A percentile compares a stretch with the other conserved stretches of the same genome.
Evolutionary conservation across 306 rosid genomes (phyloP).

Genomic region (Pterocarpus macrocarpus): DNA sequence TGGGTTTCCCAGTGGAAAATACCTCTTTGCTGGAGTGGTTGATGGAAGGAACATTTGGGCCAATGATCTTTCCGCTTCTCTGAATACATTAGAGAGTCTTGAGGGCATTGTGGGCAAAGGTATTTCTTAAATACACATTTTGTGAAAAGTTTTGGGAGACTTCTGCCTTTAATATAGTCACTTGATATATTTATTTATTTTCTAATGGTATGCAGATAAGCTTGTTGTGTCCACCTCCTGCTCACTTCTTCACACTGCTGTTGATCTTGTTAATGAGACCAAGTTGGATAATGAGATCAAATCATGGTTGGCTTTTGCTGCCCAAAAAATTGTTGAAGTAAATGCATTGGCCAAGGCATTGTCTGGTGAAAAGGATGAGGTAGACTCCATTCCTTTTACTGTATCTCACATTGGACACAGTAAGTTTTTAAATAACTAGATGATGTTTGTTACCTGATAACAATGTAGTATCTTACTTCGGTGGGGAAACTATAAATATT

Average conservation of each 20-base stretch:
- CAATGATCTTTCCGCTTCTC: slow-evolving; percentile 74
- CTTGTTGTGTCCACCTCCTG: slow-evolving; percentile 89
- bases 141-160: slow-evolving; percentile 5
- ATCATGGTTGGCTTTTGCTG: slow-evolving; percentile 95
- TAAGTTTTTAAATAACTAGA: neutral
- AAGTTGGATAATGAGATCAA: slow-evolving; percentile 84
- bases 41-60: slow-evolving; percentile 99
- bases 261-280: slow-evolving; percentile 86
- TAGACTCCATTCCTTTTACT: slow-evolving; percentile 33
- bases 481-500: neutral
- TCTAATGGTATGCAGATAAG: slow-evolving; percentile 58
- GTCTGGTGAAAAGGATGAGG: slow-evolving; percentile 80
- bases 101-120: slow-evolving; percentile 86
- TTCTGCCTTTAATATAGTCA: neutral
- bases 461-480: neutral
- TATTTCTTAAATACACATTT: slow-evolving; percentile 38
- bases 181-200: slow-evolving; percentile 17
- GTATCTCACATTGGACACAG: slow-evolving; percentile 2
- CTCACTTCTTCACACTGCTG: slow-evolving; percentile 95
- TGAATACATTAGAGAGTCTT: slow-evolving; percentile 56
- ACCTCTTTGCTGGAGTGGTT: slow-evolving; percentile 88
- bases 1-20: slow-evolving; percentile 77
- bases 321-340: slow-evolving; percentile 88
- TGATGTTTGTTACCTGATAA: slow-evolving; percentile 18
- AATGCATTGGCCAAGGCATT: slow-evolving; percentile 91